These are phyloP conservation scores for Phytopythium oedochilum DNA, from an alignment of 352 stramenopile genomes.

Conservation along the genomic window DNA sequence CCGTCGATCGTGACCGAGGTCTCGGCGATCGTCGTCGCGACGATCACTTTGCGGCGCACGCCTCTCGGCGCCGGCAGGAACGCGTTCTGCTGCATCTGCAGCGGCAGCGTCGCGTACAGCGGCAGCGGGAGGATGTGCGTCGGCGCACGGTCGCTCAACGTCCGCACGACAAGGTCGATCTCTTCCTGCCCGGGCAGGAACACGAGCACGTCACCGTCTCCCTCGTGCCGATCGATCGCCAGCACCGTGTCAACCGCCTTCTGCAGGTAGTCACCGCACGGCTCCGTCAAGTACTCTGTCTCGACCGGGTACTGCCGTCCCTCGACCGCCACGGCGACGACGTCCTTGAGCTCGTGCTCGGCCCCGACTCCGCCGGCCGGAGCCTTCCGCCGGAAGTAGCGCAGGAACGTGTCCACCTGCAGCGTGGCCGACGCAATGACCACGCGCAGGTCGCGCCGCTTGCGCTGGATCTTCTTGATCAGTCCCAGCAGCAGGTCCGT, in stretches of 20 bases:
- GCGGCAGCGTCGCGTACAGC: slow-evolving; percentile 92
- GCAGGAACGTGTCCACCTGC: slow-evolving; percentile 84
- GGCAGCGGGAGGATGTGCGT: slow-evolving; percentile 54
- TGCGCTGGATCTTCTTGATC: slow-evolving; percentile 95
- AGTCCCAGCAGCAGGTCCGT: slow-evolving; percentile 92
- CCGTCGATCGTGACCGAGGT: slow-evolving; percentile 98
- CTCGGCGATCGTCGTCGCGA: slow-evolving; percentile 92
- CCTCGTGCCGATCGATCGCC: slow-evolving; percentile 63
- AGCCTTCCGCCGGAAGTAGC: slow-evolving; percentile 84
- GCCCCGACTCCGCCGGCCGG: slow-evolving; percentile 1
- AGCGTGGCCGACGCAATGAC: slow-evolving; percentile 80
- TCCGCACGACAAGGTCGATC: slow-evolving; percentile 89
- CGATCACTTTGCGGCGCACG: slow-evolving; percentile 75
- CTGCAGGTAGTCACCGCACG: slow-evolving; percentile 61
- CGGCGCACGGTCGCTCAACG: slow-evolving; percentile 40
- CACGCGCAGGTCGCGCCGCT: slow-evolving; percentile 84
- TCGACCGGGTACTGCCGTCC: slow-evolving; percentile 91
- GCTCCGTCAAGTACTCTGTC: slow-evolving; percentile 82
- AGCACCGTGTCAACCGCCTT: slow-evolving; percentile 73
- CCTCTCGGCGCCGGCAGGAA: slow-evolving; percentile 77
- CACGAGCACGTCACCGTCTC: slow-evolving; percentile 91
- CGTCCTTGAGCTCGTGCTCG: slow-evolving; percentile 25
- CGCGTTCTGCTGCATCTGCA: slow-evolving; percentile 91
- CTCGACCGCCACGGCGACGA: slow-evolving; percentile 70
- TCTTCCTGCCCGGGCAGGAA: slow-evolving; percentile 95